Percentiles rank a stretch among this genome's conserved stretches.
Evolutionary conservation across 805 yeast species (phyloP).

Genomic region (Candida pini): DNA sequence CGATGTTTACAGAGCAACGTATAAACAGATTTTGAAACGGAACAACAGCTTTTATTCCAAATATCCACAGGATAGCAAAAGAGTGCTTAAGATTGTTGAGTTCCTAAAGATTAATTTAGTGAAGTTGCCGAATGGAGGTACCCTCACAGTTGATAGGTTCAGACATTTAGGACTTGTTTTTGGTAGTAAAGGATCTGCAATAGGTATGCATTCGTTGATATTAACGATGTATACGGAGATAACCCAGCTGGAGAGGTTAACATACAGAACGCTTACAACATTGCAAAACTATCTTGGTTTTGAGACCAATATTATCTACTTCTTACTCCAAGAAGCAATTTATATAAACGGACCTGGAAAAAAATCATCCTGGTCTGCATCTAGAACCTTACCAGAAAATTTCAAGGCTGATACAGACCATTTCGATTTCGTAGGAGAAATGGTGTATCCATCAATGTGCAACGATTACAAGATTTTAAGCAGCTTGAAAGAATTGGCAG

Average conservation of each 20-base stretch:
- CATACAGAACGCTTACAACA: constrained; percentile 31
- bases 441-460: constrained; percentile 47
- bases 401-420: background rate
- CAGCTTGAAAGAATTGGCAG: constrained; percentile 36
- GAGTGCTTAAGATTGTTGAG: constrained; percentile 33
- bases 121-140: constrained; percentile 46
- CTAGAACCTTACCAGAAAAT: constrained; percentile 27
- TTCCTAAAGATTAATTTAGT: constrained; percentile 29
- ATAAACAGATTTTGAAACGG: constrained; percentile 39
- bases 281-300: constrained; percentile 35
- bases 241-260: constrained; percentile 28
- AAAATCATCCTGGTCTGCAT: constrained; percentile 46
- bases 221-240: constrained; percentile 36
- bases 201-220: constrained; percentile 39
- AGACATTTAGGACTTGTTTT: constrained; percentile 47
- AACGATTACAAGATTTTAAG: constrained; percentile 42
- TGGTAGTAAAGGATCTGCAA: constrained; percentile 49
- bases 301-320: constrained; percentile 51
- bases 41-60: constrained; percentile 42
- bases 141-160: constrained; percentile 43
- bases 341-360: constrained; percentile 39
- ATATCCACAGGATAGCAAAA: constrained; percentile 40
- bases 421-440: constrained; percentile 38
- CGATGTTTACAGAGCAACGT: constrained; percentile 45
- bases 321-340: constrained; percentile 54